Evolutionary conservation across 768 basidiomycete genomes (phyloP).

Genomic region (Mycena pura): DNA sequence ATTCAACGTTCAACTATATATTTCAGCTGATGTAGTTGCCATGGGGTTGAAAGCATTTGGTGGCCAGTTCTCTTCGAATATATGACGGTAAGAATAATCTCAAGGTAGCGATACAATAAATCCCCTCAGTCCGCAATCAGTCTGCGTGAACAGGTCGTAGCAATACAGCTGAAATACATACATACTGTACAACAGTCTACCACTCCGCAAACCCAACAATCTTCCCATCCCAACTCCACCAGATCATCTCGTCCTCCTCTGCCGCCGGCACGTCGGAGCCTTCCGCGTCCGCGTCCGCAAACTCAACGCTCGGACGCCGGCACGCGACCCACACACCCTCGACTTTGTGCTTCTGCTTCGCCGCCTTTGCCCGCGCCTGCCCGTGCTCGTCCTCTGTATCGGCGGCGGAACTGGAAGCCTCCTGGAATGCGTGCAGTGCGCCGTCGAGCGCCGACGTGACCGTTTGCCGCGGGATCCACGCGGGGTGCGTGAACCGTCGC

Average conservation of each 20-base stretch:
- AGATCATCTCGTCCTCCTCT: slow-evolving; percentile 57
- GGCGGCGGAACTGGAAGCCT: neutral
- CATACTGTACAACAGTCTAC: slow-evolving; percentile 36
- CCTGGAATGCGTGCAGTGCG: slow-evolving; percentile 47
- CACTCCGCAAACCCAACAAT: slow-evolving; percentile 59
- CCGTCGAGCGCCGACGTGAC: slow-evolving; percentile 45
- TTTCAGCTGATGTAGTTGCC: too few species aligned
- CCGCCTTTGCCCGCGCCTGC: slow-evolving; percentile 24
- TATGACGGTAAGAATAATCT: too few species aligned
- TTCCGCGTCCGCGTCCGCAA: slow-evolving; percentile 14
- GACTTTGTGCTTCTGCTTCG: too few species aligned
- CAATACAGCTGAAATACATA: too few species aligned
- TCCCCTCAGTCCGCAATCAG: too few species aligned
- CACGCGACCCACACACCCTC: slow-evolving; percentile 59
- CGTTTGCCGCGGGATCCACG: slow-evolving; percentile 46
- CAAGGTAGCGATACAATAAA: too few species aligned
- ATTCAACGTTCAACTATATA: too few species aligned
- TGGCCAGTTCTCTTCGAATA: too few species aligned
- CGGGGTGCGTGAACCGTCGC: slow-evolving; percentile 34
- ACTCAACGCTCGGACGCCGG: slow-evolving; percentile 31
- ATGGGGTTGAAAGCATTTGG: too few species aligned
- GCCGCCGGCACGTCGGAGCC: too few species aligned
- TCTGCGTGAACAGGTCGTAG: too few species aligned
- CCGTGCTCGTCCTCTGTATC: slow-evolving; percentile 21
- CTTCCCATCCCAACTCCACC: slow-evolving; percentile 70